Conservation (phyloP, 305 asterid species). For the Solanum hybrid region DNA sequence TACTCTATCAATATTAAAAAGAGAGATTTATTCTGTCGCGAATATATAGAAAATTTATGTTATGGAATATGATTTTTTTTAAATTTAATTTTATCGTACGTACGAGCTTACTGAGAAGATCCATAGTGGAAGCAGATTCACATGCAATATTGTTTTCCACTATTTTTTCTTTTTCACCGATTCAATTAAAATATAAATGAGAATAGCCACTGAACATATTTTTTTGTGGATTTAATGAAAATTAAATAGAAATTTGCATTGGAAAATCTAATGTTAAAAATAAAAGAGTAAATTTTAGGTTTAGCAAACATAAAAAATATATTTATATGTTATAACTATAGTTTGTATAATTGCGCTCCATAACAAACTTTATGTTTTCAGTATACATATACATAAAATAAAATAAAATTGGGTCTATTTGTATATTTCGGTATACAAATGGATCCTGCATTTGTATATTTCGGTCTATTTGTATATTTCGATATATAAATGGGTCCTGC, state of each 20-base stretch:
- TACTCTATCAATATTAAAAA: background rate
- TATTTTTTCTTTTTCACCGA: background rate
- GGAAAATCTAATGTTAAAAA: background rate
- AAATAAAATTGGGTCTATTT: too few relatives aligned
- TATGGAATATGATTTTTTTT: rapidly evolving
- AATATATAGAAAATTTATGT: background rate
- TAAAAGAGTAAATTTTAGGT: background rate
- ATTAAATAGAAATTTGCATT: background rate
- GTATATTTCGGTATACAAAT: too few relatives aligned
- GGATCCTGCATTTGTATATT: too few relatives aligned
- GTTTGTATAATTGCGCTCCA: too few relatives aligned
- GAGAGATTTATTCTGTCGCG: background rate
- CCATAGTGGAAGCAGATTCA: background rate
- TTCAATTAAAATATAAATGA: background rate
- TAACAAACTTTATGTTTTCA: too few relatives aligned
- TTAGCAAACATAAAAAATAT: too few relatives aligned
- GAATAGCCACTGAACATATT: background rate
- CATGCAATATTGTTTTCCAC: background rate
- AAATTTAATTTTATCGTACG: background rate
- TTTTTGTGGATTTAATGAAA: background rate
- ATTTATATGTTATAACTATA: too few relatives aligned
- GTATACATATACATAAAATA: too few relatives aligned
- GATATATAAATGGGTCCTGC: too few relatives aligned
- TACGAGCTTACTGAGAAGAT: background rate
- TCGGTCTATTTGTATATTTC: too few relatives aligned